Base-by-base conservation (phyloP, 345 rosid genomes). In the Balakata baccata region DNA sequence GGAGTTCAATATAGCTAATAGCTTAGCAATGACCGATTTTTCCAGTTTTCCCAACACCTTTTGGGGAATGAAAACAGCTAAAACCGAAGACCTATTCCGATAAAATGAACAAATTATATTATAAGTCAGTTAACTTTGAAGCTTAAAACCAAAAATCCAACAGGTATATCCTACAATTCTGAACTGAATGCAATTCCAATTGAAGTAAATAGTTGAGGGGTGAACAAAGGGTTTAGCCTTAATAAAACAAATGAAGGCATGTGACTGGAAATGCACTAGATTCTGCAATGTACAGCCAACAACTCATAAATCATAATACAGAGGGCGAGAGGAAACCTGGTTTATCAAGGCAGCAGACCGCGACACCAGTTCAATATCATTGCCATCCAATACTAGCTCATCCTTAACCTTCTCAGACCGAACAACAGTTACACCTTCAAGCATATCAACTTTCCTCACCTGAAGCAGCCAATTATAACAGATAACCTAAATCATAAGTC, bases 391-490 rank as follows among this genome's bases (percentile, higher is more conserved):
- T 6, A 62, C 47, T 6, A 62, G 41, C 23, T 62, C 66, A 14
- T 62, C 66, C 34, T 62, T 62, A 37, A 62, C 66, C 66, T 62
- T 62, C 66, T 62, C 66, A 6, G 66, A 62, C 1, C 66, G 66
- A 16, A 62, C 46, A 37, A 62, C 66, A 38, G 66, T 62, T 16
- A 62, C 66, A 0, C 66, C 66, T 6, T 62, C 66, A 10, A 62
- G 43, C 66, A 62, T 62, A 37, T 62, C 66, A 62, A 62, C 66
- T 62, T 62, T 62, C 66, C 66, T 62, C 1, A 62, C 66, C 66
- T 62, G 66, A 38, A 62, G 0, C 20, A 18, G 46, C 47, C 16
- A 25, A 13, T 4, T 16, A 25, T 16, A 13, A 25, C 16, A 23
- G 0, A 25, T 29, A 10, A 60, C 5, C 17, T 13, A 29, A 52